Conservation (phyloP, 805 yeast genomes). For the Nakazawaea wyomingensis region DNA sequence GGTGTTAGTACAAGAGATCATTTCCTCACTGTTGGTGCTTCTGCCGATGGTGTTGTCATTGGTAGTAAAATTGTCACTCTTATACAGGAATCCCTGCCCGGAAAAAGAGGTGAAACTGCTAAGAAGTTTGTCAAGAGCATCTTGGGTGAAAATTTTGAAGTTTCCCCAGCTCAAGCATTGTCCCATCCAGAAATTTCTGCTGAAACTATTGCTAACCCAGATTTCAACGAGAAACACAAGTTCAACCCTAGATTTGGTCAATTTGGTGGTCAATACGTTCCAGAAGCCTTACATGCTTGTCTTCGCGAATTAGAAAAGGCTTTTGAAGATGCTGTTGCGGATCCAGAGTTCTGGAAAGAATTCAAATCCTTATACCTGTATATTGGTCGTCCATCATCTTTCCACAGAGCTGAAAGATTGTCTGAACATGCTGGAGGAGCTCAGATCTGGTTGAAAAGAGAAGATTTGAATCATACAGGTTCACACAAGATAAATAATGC, state of each 20-base stretch:
- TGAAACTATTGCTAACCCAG: slow-evolving; percentile 18
- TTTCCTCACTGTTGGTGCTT: slow-evolving; percentile 67
- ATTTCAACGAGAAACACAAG: slow-evolving; percentile 55
- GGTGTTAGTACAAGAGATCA: slow-evolving; percentile 96
- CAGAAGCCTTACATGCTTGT: slow-evolving; percentile 92
- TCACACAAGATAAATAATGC: slow-evolving; percentile 86
- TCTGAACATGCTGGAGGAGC: slow-evolving; percentile 92
- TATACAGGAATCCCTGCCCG: slow-evolving; percentile 58
- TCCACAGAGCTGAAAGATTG: slow-evolving; percentile 87
- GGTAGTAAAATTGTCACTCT: slow-evolving; percentile 80
- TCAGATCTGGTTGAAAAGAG: slow-evolving; percentile 96
- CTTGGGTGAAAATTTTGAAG: slow-evolving; percentile 46
- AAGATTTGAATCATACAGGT: slow-evolving; percentile 88
- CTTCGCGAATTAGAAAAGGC: slow-evolving; percentile 83
- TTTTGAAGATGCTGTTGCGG: slow-evolving; percentile 83
- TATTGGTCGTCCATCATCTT: slow-evolving; percentile 93
- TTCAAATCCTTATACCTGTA: slow-evolving; percentile 78
- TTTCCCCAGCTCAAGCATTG: slow-evolving; percentile 16
- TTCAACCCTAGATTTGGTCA: slow-evolving; percentile 83
- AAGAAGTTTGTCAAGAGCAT: slow-evolving; percentile 64
- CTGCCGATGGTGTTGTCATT: slow-evolving; percentile 94
- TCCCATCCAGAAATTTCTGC: slow-evolving; percentile 12
- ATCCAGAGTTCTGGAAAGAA: slow-evolving; percentile 91
- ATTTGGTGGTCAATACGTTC: slow-evolving; percentile 98
- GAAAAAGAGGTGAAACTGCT: slow-evolving; percentile 58